phyloP scores from a whole-genome alignment of 140 eudicot genomes.

The Senecio squalidus region DNA sequence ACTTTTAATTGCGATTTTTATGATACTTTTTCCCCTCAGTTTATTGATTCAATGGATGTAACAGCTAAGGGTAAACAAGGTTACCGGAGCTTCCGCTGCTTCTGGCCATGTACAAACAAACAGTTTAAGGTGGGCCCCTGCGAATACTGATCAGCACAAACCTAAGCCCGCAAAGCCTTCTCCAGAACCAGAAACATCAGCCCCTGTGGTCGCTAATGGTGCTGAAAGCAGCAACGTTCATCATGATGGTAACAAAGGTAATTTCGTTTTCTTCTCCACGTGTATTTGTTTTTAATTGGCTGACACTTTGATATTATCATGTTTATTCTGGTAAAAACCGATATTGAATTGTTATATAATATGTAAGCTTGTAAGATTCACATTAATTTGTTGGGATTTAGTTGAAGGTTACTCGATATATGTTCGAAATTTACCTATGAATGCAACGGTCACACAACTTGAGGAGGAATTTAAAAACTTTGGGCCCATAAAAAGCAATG shows the following conservation, averaged over 20 bases:
- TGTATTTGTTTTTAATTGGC: neutral
- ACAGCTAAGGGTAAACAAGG: conserved; percentile 44
- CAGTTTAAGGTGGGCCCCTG: conserved; percentile 45
- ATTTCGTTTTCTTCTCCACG: neutral
- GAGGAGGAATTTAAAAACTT: conserved; percentile 54
- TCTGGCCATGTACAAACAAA: conserved; percentile 28
- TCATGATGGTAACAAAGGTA: conserved; percentile 44
- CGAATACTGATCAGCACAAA: conserved; percentile 38
- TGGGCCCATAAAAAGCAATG: conserved; percentile 57
- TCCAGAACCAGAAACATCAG: conserved; percentile 37
- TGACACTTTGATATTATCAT: neutral
- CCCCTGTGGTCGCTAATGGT: conserved; percentile 28
- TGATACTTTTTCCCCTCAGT: neutral
- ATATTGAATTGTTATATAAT: neutral
- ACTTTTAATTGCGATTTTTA: neutral
- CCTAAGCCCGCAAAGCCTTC: conserved; percentile 41
- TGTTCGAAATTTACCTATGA: conserved; percentile 55
- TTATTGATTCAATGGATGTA: conserved; percentile 4
- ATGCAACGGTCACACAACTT: conserved; percentile 43
- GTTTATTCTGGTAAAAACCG: neutral
- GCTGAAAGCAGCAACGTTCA: conserved; percentile 39
- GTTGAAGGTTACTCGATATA: conserved; percentile 65
- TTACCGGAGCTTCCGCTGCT: conserved; percentile 21
- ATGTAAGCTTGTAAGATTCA: conserved; percentile 4
- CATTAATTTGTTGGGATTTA: conserved; percentile 9